Percentiles rank a stretch among this genome's conserved stretches.
Conservation (phyloP, 495 filamentous ascomycete species). For the Penicillium manginii region DNA sequence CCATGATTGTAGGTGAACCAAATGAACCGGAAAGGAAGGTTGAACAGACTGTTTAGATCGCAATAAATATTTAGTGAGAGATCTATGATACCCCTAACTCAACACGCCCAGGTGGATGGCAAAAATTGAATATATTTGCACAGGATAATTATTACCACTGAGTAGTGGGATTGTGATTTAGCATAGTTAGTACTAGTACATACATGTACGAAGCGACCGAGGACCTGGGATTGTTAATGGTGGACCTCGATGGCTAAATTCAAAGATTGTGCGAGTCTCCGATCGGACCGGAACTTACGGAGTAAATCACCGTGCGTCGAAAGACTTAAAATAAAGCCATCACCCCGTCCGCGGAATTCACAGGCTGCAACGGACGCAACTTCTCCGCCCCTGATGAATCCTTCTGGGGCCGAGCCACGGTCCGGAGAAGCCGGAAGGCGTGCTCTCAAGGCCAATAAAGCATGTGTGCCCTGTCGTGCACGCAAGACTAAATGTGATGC, state of each 20-base stretch:
- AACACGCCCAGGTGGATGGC: neutral
- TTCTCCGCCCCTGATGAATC: neutral
- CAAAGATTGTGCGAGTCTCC: neutral
- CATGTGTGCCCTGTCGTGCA: neutral
- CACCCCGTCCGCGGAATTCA: neutral
- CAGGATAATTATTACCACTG: too few species aligned
- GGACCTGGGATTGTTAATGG: too few species aligned
- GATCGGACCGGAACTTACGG: conserved; percentile 1
- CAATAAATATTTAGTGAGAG: neutral
- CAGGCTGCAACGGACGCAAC: neutral
- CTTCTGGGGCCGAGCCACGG: neutral
- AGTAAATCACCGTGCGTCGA: neutral
- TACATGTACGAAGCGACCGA: too few species aligned
- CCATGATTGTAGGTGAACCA: neutral
- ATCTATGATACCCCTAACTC: neutral
- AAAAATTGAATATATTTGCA: neutral
- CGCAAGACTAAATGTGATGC: conserved; percentile 5
- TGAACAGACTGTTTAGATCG: conserved; percentile 3
- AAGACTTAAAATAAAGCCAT: conserved; percentile 1
- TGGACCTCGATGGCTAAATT: neutral
- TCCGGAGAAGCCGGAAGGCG: neutral
- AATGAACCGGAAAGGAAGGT: neutral
- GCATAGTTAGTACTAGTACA: too few species aligned
- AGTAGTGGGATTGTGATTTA: too few species aligned
- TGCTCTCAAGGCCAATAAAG: neutral